Percentiles rank a stretch among this genome's conserved stretches.
Evolutionary conservation across 78 protist species (phyloP).

Genomic region (slime mould (Dictyostelium discoideum)): DNA sequence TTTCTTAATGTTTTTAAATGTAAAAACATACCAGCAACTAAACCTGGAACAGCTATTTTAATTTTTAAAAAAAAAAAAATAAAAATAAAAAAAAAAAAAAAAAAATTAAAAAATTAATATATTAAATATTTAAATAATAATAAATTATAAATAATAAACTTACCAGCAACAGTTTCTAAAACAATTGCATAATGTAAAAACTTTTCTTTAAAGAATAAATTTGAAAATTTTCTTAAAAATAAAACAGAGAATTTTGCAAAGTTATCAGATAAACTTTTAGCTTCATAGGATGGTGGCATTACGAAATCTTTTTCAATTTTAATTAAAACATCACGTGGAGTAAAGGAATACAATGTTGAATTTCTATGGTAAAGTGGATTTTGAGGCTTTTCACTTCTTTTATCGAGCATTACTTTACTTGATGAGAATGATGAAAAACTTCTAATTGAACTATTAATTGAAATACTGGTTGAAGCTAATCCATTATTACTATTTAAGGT

Average conservation of each 20-base stretch:
- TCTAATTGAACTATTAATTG: not conserved
- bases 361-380: slow-evolving; percentile 34
- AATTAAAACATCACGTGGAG: not conserved
- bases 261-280: slow-evolving; percentile 9
- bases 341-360: slow-evolving; percentile 13
- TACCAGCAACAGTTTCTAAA: slow-evolving; percentile 67
- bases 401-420: not conserved
- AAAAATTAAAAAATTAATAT: too few relatives aligned
- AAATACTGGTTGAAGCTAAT: not conserved
- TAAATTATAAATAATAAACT: not conserved
- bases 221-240: slow-evolving; percentile 37
- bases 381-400: not conserved
- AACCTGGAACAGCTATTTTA: slow-evolving; percentile 89
- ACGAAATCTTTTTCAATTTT: slow-evolving; percentile 47
- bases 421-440: not conserved
- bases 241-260: slow-evolving; percentile 31
- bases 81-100: too few relatives aligned
- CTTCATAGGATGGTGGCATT: not conserved
- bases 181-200: slow-evolving; percentile 65
- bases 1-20: slow-evolving; percentile 90
- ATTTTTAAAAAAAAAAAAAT: too few relatives aligned
- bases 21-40: slow-evolving; percentile 86
- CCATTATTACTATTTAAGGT: not conserved
- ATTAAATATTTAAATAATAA: too few relatives aligned
- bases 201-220: slow-evolving; percentile 62